A percentile compares a stretch with the other conserved stretches of the same genome.
phyloP scores from a whole-genome alignment of 352 stramenopile species.

The Phytophthora pini region DNA sequence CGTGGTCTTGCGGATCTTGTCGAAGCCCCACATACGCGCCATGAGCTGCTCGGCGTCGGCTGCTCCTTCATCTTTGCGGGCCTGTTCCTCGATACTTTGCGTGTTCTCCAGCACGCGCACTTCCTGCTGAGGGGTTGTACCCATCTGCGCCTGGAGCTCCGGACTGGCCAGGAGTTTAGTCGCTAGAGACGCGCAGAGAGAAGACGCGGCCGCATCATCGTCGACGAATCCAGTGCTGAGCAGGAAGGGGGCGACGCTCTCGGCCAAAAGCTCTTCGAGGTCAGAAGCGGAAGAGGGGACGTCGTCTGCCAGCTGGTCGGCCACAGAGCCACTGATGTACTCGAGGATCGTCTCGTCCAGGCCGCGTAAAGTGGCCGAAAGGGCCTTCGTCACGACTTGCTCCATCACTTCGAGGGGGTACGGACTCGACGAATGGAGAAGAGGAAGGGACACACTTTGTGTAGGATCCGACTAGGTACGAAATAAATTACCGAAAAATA shows the following conservation, averaged over 20 bases:
- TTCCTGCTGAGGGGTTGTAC: slow-evolving; percentile 20
- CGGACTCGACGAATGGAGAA: too few species aligned
- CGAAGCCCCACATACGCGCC: slow-evolving; percentile 88
- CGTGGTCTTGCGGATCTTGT: slow-evolving; percentile 81
- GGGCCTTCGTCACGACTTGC: slow-evolving; percentile 49
- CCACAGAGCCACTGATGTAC: slow-evolving; percentile 71
- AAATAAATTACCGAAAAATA: too few species aligned
- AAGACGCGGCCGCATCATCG: slow-evolving; percentile 49
- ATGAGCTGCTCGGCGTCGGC: slow-evolving; percentile 71
- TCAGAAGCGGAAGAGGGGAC: slow-evolving; percentile 38
- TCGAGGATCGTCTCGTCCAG: slow-evolving; percentile 78
- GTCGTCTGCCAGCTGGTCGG: slow-evolving; percentile 50
- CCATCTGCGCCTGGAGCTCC: slow-evolving; percentile 28
- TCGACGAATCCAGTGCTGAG: slow-evolving; percentile 54
- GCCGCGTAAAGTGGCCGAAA: slow-evolving; percentile 53
- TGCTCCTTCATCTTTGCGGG: slow-evolving; percentile 51
- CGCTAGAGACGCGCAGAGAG: slow-evolving; percentile 55
- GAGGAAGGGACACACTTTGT: too few species aligned
- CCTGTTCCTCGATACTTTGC: slow-evolving; percentile 79
- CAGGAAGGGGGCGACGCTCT: slow-evolving; percentile 80
- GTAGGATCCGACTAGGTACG: too few species aligned
- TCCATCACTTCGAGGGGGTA: slow-evolving; percentile 40
- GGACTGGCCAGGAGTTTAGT: slow-evolving; percentile 39
- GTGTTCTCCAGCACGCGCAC: slow-evolving; percentile 68
- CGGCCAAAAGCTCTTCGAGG: slow-evolving; percentile 50